Evolutionary conservation across 23 red algal species (phyloP).

Genomic region (Chondrus crispus): DNA sequence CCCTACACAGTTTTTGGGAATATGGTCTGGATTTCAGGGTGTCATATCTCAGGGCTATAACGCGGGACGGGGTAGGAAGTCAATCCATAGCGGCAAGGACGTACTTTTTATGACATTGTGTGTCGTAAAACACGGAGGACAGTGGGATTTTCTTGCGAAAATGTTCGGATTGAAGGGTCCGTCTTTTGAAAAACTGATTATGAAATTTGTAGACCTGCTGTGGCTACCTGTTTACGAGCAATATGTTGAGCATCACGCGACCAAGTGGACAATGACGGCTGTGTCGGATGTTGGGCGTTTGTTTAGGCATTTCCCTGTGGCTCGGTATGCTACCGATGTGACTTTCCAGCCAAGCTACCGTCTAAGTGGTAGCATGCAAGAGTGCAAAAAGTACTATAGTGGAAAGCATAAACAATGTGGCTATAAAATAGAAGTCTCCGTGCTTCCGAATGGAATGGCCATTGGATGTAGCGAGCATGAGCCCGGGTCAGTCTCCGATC

Average conservation of each 20-base stretch:
- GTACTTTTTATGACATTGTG: not conserved
- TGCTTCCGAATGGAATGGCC: not conserved
- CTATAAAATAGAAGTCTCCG: not conserved
- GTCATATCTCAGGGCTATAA: not conserved
- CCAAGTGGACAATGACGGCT: not conserved
- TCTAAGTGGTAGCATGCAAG: not conserved
- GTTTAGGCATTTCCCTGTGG: not conserved
- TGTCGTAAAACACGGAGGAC: not conserved
- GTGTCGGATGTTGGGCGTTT: not conserved
- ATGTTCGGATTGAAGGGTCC: not conserved
- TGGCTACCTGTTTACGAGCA: not conserved
- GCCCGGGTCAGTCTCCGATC: no score
- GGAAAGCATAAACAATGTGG: not conserved
- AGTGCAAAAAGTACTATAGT: not conserved
- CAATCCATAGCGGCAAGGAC: not conserved
- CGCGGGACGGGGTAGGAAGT: not conserved
- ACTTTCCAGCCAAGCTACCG: not conserved
- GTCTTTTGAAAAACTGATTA: not conserved
- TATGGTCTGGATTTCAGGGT: not conserved
- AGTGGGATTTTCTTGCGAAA: not conserved
- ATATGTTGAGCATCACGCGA: not conserved
- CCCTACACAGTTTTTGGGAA: not conserved
- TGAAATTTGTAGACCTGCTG: not conserved
- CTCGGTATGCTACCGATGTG: not conserved
- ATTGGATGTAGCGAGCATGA: no score